phyloP scores from a whole-genome alignment of 2,329 filamentous ascomycete genomes.

The Hypoxylon sp. region DNA sequence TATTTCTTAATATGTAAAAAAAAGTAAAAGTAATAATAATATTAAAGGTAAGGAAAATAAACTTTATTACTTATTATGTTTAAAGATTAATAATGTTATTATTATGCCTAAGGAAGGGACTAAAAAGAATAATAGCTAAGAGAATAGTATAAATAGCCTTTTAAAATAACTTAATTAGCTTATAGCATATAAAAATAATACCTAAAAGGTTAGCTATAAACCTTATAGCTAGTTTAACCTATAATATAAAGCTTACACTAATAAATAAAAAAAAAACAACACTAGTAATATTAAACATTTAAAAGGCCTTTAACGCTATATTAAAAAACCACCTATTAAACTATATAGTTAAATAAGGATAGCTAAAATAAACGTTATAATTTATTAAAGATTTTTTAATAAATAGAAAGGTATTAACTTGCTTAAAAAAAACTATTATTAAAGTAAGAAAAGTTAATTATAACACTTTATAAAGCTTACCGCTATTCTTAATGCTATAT shows the following conservation, averaged over 20 bases:
- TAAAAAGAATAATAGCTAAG: neutral
- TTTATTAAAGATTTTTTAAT: neutral
- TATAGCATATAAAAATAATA: conserved; percentile 12
- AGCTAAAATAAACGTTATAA: conserved; percentile 1
- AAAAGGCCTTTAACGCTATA: conserved; percentile 1
- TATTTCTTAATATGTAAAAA: conserved; percentile 14
- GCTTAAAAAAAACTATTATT: neutral
- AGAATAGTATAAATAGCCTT: neutral
- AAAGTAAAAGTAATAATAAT: conserved; percentile 11
- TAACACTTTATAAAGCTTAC: conserved; percentile 7
- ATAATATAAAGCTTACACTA: conserved; percentile 13
- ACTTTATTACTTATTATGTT: conserved; percentile 12
- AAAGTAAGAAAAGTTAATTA: neutral
- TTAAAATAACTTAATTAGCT: too few species aligned
- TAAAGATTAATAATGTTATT: conserved; percentile 15
- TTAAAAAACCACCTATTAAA: conserved; percentile 12
- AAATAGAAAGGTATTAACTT: conserved; percentile 5
- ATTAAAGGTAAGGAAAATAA: conserved; percentile 17
- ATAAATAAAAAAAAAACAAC: conserved; percentile 9
- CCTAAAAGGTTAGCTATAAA: conserved; percentile 11
- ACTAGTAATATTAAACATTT: conserved; percentile 12
- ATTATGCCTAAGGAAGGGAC: neutral
- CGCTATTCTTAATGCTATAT: conserved; percentile 14
- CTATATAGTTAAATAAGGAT: conserved; percentile 11
- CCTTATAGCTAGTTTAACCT: conserved; percentile 4